Percentiles rank a stretch among this genome's conserved stretches.
Evolutionary conservation across 768 basidiomycete species (phyloP).

Genomic region (Mrakia hoshinonis): DNA sequence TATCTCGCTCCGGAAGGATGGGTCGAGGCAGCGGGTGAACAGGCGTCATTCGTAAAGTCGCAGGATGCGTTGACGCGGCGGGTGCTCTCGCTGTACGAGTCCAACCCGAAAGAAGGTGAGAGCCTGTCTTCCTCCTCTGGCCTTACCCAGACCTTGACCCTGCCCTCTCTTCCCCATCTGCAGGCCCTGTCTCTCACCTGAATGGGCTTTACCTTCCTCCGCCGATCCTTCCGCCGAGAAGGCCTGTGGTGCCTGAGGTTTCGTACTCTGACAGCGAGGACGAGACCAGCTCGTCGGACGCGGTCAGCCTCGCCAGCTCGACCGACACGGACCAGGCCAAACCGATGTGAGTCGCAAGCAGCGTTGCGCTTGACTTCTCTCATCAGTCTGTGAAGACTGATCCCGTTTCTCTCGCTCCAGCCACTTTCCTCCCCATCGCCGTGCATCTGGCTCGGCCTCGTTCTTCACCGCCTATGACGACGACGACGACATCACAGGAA

Average conservation of each 20-base stretch:
- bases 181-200: conserved; percentile 14
- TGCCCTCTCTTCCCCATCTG: not conserved
- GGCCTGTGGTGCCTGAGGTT: not conserved
- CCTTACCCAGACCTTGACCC: not conserved
- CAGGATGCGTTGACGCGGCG: conserved; percentile 67
- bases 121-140: not conserved
- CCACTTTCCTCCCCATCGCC: not conserved
- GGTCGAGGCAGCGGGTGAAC: conserved; percentile 48
- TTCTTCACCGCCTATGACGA: conserved; percentile 26
- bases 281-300: conserved; percentile 1
- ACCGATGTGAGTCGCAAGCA: conserved; percentile 35
- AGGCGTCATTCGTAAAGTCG: conserved; percentile 57
- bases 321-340: conserved; percentile 20
- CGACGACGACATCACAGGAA: conserved; percentile 52
- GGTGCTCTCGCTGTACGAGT: conserved; percentile 47
- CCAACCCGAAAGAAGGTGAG: not conserved
- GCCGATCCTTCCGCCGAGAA: not conserved
- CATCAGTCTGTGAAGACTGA: no score
- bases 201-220: conserved; percentile 16
- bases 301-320: not conserved
- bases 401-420: not conserved
- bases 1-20: conserved; percentile 59
- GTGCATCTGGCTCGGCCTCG: not conserved
- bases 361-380: no score
- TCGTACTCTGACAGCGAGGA: conserved; percentile 5